phyloP scores from a whole-genome alignment of 148 eudicot species.

The Silene conica region DNA sequence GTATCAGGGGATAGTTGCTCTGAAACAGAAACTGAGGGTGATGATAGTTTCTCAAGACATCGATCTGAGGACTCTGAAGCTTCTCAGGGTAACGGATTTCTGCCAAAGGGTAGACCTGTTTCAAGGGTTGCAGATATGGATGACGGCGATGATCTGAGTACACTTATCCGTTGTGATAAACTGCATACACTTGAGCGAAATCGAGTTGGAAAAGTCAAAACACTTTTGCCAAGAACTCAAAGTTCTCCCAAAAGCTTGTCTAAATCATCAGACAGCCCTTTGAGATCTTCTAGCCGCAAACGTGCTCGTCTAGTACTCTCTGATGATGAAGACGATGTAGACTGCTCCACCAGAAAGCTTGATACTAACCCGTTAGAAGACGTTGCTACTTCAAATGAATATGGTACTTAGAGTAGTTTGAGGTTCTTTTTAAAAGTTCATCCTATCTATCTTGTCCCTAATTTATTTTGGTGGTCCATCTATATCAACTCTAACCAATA shows the following conservation, averaged over 20 bases:
- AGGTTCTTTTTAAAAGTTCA: background rate
- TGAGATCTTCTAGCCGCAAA: slow-evolving; percentile 49
- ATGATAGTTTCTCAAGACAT: slow-evolving; percentile 33
- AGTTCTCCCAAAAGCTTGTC: slow-evolving; percentile 36
- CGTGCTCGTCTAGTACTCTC: slow-evolving; percentile 73
- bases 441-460: background rate
- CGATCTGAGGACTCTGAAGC: slow-evolving; percentile 41
- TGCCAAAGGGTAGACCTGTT: slow-evolving; percentile 25
- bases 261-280: slow-evolving; percentile 45
- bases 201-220: slow-evolving; percentile 19
- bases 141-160: slow-evolving; percentile 51
- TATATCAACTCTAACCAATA: background rate
- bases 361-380: slow-evolving; percentile 32
- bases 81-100: slow-evolving; percentile 28
- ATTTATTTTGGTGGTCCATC: background rate
- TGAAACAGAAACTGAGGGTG: slow-evolving; percentile 75
- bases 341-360: slow-evolving; percentile 30
- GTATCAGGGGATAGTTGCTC: slow-evolving; percentile 54
- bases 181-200: slow-evolving; percentile 31
- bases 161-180: slow-evolving; percentile 30
- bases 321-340: slow-evolving; percentile 72
- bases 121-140: slow-evolving; percentile 29
- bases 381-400: slow-evolving; percentile 65
- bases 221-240: slow-evolving; percentile 28
- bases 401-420: slow-evolving; percentile 35